These are phyloP conservation scores for Debaryomycetaceae sp. DNA, from an alignment of 1,139 yeast species.

Conservation along the genomic window DNA sequence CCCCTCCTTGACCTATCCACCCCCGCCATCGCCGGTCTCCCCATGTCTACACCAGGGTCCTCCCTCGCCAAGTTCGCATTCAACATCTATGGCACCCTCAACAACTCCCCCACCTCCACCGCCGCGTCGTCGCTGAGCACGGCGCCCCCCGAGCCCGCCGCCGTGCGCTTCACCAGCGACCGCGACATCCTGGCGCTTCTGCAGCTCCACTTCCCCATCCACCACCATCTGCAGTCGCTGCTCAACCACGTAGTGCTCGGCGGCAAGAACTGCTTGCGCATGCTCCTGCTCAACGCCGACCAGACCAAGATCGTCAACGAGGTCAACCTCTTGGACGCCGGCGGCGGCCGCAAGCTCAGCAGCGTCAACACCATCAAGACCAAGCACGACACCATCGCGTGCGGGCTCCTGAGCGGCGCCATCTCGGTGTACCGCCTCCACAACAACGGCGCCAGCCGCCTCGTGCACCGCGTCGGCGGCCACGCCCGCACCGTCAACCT, in stretches of 20 bases:
- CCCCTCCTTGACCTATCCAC: no score
- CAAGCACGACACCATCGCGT: conserved; percentile 31
- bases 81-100: conserved; percentile 29
- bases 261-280: conserved; percentile 53
- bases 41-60: no score
- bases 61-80: conserved; percentile 30
- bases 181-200: conserved; percentile 26
- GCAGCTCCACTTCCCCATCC: conserved; percentile 18
- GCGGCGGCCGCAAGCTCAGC: conserved; percentile 27
- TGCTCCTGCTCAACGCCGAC: conserved; percentile 41
- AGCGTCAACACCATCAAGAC: conserved; percentile 40
- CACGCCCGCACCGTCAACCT: conserved; percentile 82
- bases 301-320: conserved; percentile 35
- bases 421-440: conserved; percentile 31
- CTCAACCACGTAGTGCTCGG: conserved; percentile 49
- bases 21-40: no score
- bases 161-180: conserved; percentile 17
- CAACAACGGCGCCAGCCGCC: conserved; percentile 34
- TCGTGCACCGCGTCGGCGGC: conserved; percentile 51
- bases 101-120: conserved; percentile 11
- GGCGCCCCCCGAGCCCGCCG: not conserved
- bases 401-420: conserved; percentile 40
- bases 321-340: conserved; percentile 39
- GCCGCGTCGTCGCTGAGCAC: conserved; percentile 1
- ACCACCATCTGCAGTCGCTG: conserved; percentile 11